phyloP scores from a whole-genome alignment of 495 filamentous ascomycete species.

The Articulospora tetracladia region DNA sequence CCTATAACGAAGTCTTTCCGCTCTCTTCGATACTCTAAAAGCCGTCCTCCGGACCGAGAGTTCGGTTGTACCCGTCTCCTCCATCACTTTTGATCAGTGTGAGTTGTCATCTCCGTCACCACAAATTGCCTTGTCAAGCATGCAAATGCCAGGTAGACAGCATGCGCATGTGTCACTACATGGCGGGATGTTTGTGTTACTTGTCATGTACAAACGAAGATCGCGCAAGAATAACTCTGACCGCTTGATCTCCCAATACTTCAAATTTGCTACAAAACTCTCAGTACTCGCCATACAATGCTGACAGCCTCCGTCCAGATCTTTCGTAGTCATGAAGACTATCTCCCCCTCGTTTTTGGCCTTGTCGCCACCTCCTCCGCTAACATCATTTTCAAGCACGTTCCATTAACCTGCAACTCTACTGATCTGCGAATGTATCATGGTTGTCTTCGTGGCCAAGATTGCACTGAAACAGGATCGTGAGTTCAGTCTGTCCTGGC shows the following conservation, averaged over 20 bases:
- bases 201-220: background rate
- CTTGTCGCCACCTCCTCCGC: conserved; percentile 22
- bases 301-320: background rate
- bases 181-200: background rate
- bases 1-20: background rate
- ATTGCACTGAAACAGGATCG: conserved; percentile 29
- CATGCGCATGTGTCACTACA: background rate
- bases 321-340: conserved; percentile 17
- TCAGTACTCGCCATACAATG: too few relatives aligned
- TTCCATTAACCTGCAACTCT: conserved; percentile 31
- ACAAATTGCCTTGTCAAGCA: background rate
- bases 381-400: conserved; percentile 37
- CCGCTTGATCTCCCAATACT: too few relatives aligned
- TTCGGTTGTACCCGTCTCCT: background rate
- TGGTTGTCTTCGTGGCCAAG: conserved; percentile 36
- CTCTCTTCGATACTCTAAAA: background rate
- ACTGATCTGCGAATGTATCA: conserved; percentile 21
- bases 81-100: background rate
- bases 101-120: background rate
- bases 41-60: background rate
- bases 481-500: conserved; percentile 17
- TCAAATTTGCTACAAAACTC: too few relatives aligned
- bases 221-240: too few relatives aligned
- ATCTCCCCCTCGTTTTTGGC: conserved; percentile 14
- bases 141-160: background rate